Base-by-base conservation (phyloP, 208 protist species). In the Acanthamoeba healyi region DNA sequence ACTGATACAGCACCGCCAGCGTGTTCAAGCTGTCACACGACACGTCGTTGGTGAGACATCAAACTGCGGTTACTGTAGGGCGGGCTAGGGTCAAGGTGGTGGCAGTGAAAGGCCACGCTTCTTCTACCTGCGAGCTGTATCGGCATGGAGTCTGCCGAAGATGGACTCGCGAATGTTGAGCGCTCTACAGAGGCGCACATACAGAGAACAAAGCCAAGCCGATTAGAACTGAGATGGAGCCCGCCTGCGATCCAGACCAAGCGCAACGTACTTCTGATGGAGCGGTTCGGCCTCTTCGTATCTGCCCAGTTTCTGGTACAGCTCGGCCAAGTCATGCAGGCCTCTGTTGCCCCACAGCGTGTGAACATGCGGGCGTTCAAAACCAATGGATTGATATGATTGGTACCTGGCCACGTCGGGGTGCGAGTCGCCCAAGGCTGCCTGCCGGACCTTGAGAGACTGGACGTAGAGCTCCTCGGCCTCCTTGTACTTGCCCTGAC, bases 401-500 rank as follows among this genome's bases (percentile, higher is more conserved):
- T n/a, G n/a, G 6, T 51, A 94, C 46, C 89, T 29, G 7, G 89
- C 89, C 51, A 94, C 89, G 44, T 94, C 89, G 46, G 89, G 89
- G 19, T 94, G 89, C 1, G 61, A 61, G n/a, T 84, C 67, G 32
- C 79, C 79, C n/a, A 89, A 32, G 36, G 58, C 38, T 6, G 70
- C 46, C 51, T 88, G 46, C n/a, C 74, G 29, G 22, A 94, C 92
- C 74, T 94, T 54, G 24, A 94, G 92, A 24, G 92, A 51, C 49
- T 46, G n/a, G 24, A 67, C 36, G 36, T 63, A 94, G 44, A 84
- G 79, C 74, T 67, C 42, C 77, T 94, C 92, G 15, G 92, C 92
- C 54, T 94, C 92, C 44, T 84, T 63, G 44, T 88, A 88, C 51
- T 74, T 84, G 92, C 92, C 92, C 86, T 92, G 86, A 14, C 72